These are phyloP conservation scores for Capsicum baccatum DNA, from an alignment of 257 asterid genomes.

Conservation along the genomic window DNA sequence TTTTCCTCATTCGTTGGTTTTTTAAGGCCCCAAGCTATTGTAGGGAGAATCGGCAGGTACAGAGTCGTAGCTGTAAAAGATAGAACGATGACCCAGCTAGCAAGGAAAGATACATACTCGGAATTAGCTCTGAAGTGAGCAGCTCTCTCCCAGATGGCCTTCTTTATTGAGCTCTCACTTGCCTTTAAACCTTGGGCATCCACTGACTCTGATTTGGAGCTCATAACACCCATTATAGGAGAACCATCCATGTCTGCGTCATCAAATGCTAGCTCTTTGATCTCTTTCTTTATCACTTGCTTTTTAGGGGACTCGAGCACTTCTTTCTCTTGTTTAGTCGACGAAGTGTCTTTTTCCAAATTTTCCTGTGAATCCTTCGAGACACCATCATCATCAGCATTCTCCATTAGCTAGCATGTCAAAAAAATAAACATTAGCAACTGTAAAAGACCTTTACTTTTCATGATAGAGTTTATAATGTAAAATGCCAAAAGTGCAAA, in stretches of 20 bases:
- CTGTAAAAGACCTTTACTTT: not conserved
- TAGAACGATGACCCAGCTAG: not conserved
- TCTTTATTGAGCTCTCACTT: slow-evolving; percentile 64
- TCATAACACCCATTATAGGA: slow-evolving; percentile 85
- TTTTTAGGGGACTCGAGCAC: slow-evolving; percentile 44
- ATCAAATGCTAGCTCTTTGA: slow-evolving; percentile 44
- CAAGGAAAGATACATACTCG: slow-evolving; percentile 54
- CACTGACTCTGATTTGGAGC: slow-evolving; percentile 53
- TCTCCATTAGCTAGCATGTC: slow-evolving; percentile 64
- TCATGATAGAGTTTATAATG: not conserved
- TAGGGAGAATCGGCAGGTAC: not conserved
- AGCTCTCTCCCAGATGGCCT: slow-evolving; percentile 77
- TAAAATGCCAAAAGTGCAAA: slow-evolving; percentile 18
- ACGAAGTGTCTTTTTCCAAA: slow-evolving; percentile 35
- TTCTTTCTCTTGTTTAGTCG: slow-evolving; percentile 51
- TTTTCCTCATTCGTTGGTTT: not conserved
- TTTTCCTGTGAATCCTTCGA: slow-evolving; percentile 42
- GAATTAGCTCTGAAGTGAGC: slow-evolving; percentile 72
- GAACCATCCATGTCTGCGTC: slow-evolving; percentile 75
- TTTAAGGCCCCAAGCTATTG: not conserved
- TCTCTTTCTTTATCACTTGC: slow-evolving; percentile 47
- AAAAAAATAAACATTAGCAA: slow-evolving; percentile 37
- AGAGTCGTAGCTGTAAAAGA: slow-evolving; percentile 15
- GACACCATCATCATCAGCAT: slow-evolving; percentile 44
- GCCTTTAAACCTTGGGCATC: slow-evolving; percentile 47